A percentile compares a stretch with the other conserved stretches of the same genome.
Conservation (phyloP, 495 filamentous ascomycete genomes). For the Talaromyces trachyspermus region DNA sequence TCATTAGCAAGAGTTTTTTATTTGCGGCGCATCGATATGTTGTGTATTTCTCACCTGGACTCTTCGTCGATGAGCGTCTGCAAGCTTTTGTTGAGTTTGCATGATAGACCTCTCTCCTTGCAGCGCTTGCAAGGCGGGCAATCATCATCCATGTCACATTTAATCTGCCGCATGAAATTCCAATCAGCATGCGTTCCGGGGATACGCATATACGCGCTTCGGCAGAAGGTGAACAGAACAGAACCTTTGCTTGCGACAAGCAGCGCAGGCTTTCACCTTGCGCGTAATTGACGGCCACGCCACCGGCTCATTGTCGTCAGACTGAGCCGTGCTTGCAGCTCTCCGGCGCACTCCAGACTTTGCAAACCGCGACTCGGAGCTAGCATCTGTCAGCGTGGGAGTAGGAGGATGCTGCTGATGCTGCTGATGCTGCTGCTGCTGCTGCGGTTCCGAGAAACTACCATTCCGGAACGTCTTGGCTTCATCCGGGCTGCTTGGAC, state of each 20-base stretch:
- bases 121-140: conserved; percentile 34
- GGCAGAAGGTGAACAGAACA: conserved; percentile 1
- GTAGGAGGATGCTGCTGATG: conserved; percentile 7
- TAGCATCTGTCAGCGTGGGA: conserved; percentile 4
- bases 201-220: not conserved
- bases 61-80: conserved; percentile 35
- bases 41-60: conserved; percentile 16
- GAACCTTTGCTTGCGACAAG: conserved; percentile 39
- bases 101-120: conserved; percentile 29
- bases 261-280: conserved; percentile 39
- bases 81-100: conserved; percentile 37
- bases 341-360: conserved; percentile 1
- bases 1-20: not conserved
- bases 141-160: conserved; percentile 34
- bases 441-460: not conserved
- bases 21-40: too few species aligned
- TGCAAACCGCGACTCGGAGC: conserved; percentile 1
- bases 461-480: not conserved
- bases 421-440: too few species aligned
- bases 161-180: conserved; percentile 23
- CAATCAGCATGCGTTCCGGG: conserved; percentile 4
- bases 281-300: conserved; percentile 31
- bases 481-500: conserved; percentile 4
- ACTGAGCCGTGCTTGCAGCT: conserved; percentile 4
- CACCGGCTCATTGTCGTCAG: conserved; percentile 6